phyloP scores from a whole-genome alignment of 1,284 basidiomycete genomes.

The Somion occarium region DNA sequence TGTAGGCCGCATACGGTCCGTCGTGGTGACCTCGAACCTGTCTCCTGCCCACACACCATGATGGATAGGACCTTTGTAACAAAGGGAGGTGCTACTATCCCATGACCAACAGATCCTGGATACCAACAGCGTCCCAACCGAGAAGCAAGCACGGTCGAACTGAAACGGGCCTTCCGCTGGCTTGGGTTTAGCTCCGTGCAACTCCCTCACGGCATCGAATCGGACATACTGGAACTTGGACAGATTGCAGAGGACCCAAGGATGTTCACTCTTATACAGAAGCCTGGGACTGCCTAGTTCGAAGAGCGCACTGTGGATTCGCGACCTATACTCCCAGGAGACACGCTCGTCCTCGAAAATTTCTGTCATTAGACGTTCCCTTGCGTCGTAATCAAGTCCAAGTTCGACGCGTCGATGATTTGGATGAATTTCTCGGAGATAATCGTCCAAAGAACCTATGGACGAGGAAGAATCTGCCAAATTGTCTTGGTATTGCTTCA shows the following conservation, averaged over 20 bases:
- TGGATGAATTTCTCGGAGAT: neutral
- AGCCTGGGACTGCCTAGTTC: neutral
- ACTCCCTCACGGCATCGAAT: too few species aligned
- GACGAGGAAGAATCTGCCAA: neutral
- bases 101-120: neutral
- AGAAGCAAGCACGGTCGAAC: neutral
- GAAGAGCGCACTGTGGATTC: neutral
- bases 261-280: neutral
- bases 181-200: too few species aligned
- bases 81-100: neutral
- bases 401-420: neutral
- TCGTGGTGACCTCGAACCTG: neutral
- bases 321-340: neutral
- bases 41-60: constrained; percentile 2
- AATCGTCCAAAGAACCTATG: neutral
- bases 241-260: neutral
- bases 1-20: neutral
- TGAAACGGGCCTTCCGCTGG: too few species aligned
- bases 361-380: neutral
- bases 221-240: too few species aligned
- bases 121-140: neutral
- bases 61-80: neutral
- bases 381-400: neutral
- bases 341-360: neutral
- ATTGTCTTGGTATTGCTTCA: neutral